phyloP scores from a whole-genome alignment of 192 early-diverging fungal genomes.

The Rhizophagus prolifer region DNA sequence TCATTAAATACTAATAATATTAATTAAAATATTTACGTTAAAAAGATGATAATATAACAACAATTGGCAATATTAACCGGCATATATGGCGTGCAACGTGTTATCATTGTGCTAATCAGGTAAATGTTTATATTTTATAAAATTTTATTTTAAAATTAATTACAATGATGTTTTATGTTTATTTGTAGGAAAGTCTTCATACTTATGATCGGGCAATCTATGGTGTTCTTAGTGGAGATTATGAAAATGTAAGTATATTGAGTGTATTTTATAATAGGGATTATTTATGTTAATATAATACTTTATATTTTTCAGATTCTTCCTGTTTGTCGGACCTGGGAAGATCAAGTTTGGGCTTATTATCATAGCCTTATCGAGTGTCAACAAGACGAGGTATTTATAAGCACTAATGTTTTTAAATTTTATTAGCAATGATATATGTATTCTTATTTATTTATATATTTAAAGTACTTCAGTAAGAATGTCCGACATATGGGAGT shows the following conservation, averaged over 20 bases:
- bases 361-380: slow-evolving; percentile 72
- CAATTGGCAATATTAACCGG: slow-evolving; percentile 59
- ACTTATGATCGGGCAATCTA: slow-evolving; percentile 79
- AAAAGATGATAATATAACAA: not conserved
- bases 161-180: not conserved
- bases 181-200: slow-evolving; percentile 47
- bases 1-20: not conserved
- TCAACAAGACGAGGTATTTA: slow-evolving; percentile 48
- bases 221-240: slow-evolving; percentile 69
- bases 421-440: slow-evolving; percentile 15
- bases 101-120: slow-evolving; percentile 54
- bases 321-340: slow-evolving; percentile 80
- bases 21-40: not conserved
- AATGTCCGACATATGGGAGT: not conserved
- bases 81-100: slow-evolving; percentile 68
- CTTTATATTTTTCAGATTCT: slow-evolving; percentile 43
- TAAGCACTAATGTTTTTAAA: not conserved
- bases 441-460: not conserved
- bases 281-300: not conserved
- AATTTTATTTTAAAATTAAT: not conserved
- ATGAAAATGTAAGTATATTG: slow-evolving; percentile 59
- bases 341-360: slow-evolving; percentile 84
- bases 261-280: not conserved
- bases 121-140: slow-evolving; percentile 17
- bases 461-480: slow-evolving; percentile 9